Percentiles rank a stretch among this genome's conserved stretches.
These are phyloP conservation scores for Cicer pinnatifidum DNA, from an alignment of 306 rosid species.

Conservation along the genomic window DNA sequence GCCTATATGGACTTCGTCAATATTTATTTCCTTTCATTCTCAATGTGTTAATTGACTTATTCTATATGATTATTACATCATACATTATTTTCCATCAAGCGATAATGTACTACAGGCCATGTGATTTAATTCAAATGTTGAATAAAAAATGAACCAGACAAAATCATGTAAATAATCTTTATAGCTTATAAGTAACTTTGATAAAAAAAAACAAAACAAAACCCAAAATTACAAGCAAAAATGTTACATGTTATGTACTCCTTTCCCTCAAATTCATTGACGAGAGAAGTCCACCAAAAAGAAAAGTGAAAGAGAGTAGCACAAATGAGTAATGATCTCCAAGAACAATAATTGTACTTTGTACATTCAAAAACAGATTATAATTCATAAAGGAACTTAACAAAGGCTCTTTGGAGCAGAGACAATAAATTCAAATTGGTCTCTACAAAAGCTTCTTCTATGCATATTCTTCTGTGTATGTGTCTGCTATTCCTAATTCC, in stretches of 20 bases:
- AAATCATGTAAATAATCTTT: constrained; percentile 2
- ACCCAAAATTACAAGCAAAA: constrained; percentile 48
- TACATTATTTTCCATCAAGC: background rate
- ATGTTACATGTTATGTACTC: constrained; percentile 44
- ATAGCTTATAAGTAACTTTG: constrained; percentile 40
- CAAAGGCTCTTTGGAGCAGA: constrained; percentile 43
- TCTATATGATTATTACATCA: too few species aligned
- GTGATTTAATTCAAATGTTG: constrained; percentile 32
- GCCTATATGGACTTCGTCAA: too few species aligned
- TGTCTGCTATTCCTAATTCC: constrained; percentile 62
- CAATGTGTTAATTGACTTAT: too few species aligned
- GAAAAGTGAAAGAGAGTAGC: constrained; percentile 37
- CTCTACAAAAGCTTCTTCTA: constrained; percentile 47
- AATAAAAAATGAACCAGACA: background rate
- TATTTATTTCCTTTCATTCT: too few species aligned
- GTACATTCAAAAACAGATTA: constrained; percentile 54
- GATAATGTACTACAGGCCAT: background rate
- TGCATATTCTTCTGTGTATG: constrained; percentile 42
- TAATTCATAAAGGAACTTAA: constrained; percentile 47
- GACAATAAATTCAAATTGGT: constrained; percentile 44
- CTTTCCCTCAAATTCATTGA: constrained; percentile 36
- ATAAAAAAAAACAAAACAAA: constrained; percentile 6
- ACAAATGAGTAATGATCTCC: constrained; percentile 47
- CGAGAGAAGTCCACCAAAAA: background rate
- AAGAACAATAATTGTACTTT: constrained; percentile 52